Conservation (phyloP, 805 yeast genomes). For the Candida parachauliodes region DNA sequence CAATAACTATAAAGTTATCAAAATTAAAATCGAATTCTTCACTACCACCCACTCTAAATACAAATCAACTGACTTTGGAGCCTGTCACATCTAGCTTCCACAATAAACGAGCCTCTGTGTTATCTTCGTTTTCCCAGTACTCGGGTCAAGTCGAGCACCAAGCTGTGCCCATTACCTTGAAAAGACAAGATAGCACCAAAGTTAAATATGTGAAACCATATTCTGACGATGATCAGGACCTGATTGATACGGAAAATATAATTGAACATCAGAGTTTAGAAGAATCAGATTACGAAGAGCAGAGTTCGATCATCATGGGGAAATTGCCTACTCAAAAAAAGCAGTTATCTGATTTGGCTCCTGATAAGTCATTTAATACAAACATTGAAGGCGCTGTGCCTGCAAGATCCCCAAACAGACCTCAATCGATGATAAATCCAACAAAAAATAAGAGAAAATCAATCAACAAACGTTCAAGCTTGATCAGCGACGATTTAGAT, state of each 20-base stretch:
- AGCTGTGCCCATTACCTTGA: constrained; percentile 11
- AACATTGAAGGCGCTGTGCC: constrained; percentile 35
- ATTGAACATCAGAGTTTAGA: constrained; percentile 5
- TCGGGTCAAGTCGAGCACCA: constrained; percentile 18
- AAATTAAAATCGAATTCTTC: neutral
- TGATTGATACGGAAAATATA: constrained; percentile 5
- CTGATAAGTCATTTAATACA: constrained; percentile 31
- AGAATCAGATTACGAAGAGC: constrained; percentile 9
- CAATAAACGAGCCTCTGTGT: constrained; percentile 15
- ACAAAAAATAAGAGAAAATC: neutral
- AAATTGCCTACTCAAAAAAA: constrained; percentile 11
- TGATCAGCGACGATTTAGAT: constrained; percentile 35
- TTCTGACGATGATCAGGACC: constrained; percentile 4
- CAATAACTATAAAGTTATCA: neutral
- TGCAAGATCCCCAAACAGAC: constrained; percentile 36
- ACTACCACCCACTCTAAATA: neutral
- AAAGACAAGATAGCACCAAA: constrained; percentile 8
- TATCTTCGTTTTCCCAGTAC: constrained; percentile 20
- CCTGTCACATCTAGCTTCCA: neutral
- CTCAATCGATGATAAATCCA: constrained; percentile 14
- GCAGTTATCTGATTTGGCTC: constrained; percentile 12
- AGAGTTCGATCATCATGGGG: constrained; percentile 12
- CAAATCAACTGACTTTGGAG: neutral
- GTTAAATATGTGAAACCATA: constrained; percentile 1
- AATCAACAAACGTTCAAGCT: neutral